Percentiles rank a stretch among this genome's conserved stretches.
phyloP scores from a whole-genome alignment of 768 basidiomycete genomes.

The Pisolithus sp. region DNA sequence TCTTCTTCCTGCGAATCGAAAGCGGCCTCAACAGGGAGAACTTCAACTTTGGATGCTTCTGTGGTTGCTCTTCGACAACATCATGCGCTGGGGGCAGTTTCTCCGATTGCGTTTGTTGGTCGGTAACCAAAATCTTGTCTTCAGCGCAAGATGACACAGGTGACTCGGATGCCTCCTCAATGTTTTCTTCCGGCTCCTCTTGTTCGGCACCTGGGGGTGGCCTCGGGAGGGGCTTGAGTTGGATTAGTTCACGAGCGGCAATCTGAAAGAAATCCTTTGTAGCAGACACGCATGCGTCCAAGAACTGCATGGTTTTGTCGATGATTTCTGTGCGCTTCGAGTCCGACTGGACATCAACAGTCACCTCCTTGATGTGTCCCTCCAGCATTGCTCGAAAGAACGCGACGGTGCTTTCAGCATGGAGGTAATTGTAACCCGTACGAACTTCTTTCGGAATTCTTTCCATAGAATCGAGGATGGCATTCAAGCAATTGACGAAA shows the following conservation, averaged over 20 bases:
- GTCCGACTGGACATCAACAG: not conserved
- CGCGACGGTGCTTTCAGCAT: constrained; percentile 15
- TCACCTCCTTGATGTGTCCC: constrained; percentile 12
- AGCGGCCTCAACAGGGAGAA: not conserved
- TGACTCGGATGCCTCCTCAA: not conserved
- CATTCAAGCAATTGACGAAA: constrained; percentile 19
- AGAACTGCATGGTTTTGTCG: constrained; percentile 16
- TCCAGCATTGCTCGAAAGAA: constrained; percentile 20
- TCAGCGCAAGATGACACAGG: not conserved
- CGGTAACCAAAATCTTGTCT: no score
- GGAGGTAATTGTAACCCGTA: constrained; percentile 15
- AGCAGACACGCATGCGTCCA: constrained; percentile 27
- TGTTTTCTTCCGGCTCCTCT: not conserved
- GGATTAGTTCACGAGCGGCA: constrained; percentile 23
- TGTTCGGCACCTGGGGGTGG: constrained; percentile 9
- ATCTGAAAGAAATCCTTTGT: constrained; percentile 27
- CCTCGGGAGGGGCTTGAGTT: constrained; percentile 22
- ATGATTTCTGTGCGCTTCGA: constrained; percentile 9
- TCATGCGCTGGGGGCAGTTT: no score
- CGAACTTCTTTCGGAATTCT: constrained; percentile 17
- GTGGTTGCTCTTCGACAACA: not conserved
- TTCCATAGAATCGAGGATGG: constrained; percentile 22
- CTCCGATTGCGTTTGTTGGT: no score
- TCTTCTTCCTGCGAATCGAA: not conserved
- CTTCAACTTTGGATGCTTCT: not conserved